These are phyloP conservation scores for Jacaranda copaia DNA, from an alignment of 257 asterid genomes.

Conservation along the genomic window DNA sequence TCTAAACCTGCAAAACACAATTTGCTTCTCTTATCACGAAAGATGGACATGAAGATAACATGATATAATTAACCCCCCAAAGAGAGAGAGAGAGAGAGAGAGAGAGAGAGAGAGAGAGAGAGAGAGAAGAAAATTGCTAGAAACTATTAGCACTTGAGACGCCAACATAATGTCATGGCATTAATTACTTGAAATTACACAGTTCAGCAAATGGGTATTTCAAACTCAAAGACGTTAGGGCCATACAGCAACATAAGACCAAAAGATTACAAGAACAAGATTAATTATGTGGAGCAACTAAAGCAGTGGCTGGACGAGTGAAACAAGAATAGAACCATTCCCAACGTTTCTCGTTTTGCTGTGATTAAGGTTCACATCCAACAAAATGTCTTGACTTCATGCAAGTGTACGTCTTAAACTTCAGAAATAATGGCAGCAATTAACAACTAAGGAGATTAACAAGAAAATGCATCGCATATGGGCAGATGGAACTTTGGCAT, in stretches of 20 bases:
- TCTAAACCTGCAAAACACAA: constrained; percentile 53
- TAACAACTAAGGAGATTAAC: background rate
- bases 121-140: background rate
- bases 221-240: background rate
- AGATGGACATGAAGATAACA: background rate
- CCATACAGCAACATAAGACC: background rate
- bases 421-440: background rate
- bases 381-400: background rate
- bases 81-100: no score
- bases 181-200: background rate
- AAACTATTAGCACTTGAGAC: background rate
- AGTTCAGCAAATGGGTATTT: background rate
- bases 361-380: background rate
- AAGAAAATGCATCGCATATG: background rate
- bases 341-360: background rate
- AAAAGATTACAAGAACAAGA: background rate
- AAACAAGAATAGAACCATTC: background rate
- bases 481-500: constrained; percentile 3
- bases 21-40: constrained; percentile 31
- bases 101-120: background rate
- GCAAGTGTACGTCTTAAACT: background rate
- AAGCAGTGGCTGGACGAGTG: background rate
- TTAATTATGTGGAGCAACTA: background rate
- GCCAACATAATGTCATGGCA: background rate
- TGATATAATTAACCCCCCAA: no score